Evolutionary conservation across 495 filamentous ascomycete genomes (phyloP).

Genomic region (Podospora anserina): DNA sequence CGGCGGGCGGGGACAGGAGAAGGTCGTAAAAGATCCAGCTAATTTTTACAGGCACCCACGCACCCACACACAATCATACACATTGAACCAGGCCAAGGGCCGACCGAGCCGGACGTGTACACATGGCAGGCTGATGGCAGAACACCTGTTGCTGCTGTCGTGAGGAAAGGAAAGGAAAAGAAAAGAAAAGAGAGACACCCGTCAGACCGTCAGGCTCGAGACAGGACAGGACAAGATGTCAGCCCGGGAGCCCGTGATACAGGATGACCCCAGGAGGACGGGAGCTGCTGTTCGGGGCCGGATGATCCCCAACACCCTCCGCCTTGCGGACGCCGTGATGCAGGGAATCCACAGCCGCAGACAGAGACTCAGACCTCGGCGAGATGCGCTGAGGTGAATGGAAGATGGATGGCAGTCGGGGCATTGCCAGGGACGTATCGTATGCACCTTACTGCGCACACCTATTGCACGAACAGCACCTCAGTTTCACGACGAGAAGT

Average conservation of each 20-base stretch:
- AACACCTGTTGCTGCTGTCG: not conserved
- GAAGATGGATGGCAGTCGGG: not conserved
- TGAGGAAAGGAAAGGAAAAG: not conserved
- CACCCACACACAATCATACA: not conserved
- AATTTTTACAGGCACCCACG: not conserved
- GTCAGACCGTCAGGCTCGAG: not conserved
- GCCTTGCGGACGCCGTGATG: conserved; percentile 1
- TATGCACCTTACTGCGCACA: not conserved
- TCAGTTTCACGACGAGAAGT: not conserved
- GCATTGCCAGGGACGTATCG: not conserved
- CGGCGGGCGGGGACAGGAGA: not conserved
- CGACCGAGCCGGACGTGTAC: not conserved
- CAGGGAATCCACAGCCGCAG: not conserved
- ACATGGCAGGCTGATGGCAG: not conserved
- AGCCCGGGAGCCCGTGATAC: not conserved
- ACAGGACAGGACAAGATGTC: not conserved
- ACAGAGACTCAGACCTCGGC: not conserved
- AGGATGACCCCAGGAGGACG: not conserved
- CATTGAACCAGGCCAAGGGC: not conserved
- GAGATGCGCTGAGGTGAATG: not conserved
- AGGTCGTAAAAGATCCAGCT: not conserved
- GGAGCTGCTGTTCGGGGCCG: conserved; percentile 2
- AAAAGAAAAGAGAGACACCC: not conserved
- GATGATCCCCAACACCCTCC: conserved; percentile 5
- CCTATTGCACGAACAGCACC: not conserved